phyloP scores from a whole-genome alignment of 331 rosid genomes.

The Prunus yedoensis region DNA sequence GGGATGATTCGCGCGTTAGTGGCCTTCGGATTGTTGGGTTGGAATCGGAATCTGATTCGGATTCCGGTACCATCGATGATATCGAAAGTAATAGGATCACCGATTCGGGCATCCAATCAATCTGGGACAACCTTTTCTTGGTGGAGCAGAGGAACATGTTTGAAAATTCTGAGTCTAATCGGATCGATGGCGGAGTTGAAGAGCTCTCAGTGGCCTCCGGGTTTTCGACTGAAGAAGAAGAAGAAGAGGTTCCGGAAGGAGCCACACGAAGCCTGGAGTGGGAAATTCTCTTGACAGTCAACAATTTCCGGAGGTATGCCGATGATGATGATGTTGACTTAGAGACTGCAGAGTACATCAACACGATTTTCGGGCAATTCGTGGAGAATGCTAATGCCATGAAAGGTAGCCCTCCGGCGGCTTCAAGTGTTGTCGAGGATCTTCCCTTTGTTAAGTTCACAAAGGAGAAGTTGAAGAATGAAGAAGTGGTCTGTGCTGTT shows the following conservation, averaged over 20 bases:
- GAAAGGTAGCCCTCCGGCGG: slow-evolving; percentile 84
- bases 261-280: slow-evolving; percentile 60
- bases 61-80: slow-evolving; percentile 24
- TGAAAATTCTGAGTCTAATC: slow-evolving; percentile 54
- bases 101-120: slow-evolving; percentile 41
- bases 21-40: slow-evolving; percentile 69
- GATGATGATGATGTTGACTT: slow-evolving; percentile 41
- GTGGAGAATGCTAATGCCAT: slow-evolving; percentile 57
- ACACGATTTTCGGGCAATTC: slow-evolving; percentile 62
- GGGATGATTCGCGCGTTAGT: slow-evolving; percentile 17
- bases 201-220: slow-evolving; percentile 55
- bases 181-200: slow-evolving; percentile 47
- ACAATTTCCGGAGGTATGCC: slow-evolving; percentile 50
- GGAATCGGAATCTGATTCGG: slow-evolving; percentile 62
- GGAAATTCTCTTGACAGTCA: slow-evolving; percentile 72
- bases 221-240: slow-evolving; percentile 40
- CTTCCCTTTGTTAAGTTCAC: slow-evolving; percentile 75
- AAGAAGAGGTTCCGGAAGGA: slow-evolving; percentile 45
- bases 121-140: slow-evolving; percentile 61
- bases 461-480: slow-evolving; percentile 50
- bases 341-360: slow-evolving; percentile 46
- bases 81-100: slow-evolving; percentile 44
- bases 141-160: slow-evolving; percentile 61
- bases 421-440: slow-evolving; percentile 59
- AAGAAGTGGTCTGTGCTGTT: slow-evolving; percentile 65